Conservation (phyloP, 306 rosid genomes). For the Pyrus pyrifolia region DNA sequence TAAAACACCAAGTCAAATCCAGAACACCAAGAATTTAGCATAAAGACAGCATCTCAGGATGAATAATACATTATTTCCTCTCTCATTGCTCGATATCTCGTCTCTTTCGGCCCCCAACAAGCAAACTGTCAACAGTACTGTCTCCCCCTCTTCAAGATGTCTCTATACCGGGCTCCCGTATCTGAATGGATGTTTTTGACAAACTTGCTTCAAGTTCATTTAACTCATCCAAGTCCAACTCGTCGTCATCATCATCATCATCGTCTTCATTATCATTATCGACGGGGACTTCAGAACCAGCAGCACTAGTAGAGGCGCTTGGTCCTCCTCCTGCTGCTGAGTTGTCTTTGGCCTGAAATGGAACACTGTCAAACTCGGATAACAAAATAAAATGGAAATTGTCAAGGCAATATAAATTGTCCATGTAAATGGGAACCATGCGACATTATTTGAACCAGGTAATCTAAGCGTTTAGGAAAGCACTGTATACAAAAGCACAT, state of each 20-base stretch:
- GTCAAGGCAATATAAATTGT: not conserved
- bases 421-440: not conserved
- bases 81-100: not conserved
- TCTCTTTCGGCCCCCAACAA: not conserved
- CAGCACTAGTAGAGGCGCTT: constrained; percentile 38
- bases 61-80: constrained; percentile 13
- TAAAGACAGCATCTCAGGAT: constrained; percentile 2
- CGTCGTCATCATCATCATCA: constrained; percentile 43
- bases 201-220: constrained; percentile 71
- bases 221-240: constrained; percentile 63
- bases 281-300: constrained; percentile 19
- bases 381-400: not conserved
- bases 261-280: constrained; percentile 4
- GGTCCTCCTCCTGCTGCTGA: constrained; percentile 30
- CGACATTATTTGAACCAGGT: not conserved
- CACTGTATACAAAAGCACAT: not conserved
- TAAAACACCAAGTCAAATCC: constrained; percentile 1
- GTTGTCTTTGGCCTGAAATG: constrained; percentile 16
- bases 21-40: constrained; percentile 3
- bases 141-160: constrained; percentile 24
- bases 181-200: constrained; percentile 61
- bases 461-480: not conserved
- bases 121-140: not conserved
- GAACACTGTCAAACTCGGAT: not conserved
- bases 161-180: constrained; percentile 47